Percentiles rank a stretch among this genome's conserved stretches.
These are phyloP conservation scores for Penicillium crustosum DNA, from an alignment of 2,329 filamentous ascomycete species.

Conservation along the genomic window DNA sequence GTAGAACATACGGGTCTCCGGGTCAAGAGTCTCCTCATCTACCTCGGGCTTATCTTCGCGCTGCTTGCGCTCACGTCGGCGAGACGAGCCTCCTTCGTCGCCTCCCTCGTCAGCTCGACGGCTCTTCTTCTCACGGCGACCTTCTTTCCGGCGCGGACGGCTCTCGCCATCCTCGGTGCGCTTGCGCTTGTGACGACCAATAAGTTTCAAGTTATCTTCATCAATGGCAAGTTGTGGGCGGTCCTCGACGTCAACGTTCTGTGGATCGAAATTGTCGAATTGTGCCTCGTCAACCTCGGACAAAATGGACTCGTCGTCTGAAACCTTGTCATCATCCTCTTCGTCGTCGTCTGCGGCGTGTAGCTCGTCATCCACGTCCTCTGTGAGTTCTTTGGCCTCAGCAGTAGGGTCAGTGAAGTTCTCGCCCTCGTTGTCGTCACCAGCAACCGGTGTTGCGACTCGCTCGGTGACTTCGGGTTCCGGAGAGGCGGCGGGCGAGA, in stretches of 20 bases:
- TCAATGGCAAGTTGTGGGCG: slow-evolving; percentile 60
- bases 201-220: slow-evolving; percentile 60
- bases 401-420: slow-evolving; percentile 13
- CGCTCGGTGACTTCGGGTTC: slow-evolving; percentile 27
- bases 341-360: slow-evolving; percentile 24
- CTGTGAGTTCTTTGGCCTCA: slow-evolving; percentile 22
- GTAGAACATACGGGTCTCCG: slow-evolving; percentile 69
- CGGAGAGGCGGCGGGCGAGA: slow-evolving; percentile 24
- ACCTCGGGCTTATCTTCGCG: slow-evolving; percentile 55
- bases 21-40: slow-evolving; percentile 75
- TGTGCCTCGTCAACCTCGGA: slow-evolving; percentile 66
- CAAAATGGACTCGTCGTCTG: slow-evolving; percentile 62
- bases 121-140: slow-evolving; percentile 61
- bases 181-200: slow-evolving; percentile 65
- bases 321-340: slow-evolving; percentile 46
- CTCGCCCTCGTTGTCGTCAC: slow-evolving; percentile 20
- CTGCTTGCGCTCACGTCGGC: slow-evolving; percentile 53
- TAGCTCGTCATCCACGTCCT: slow-evolving; percentile 19
- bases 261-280: slow-evolving; percentile 64
- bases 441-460: slow-evolving; percentile 30
- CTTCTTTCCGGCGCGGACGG: slow-evolving; percentile 67
- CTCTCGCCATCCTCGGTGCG: slow-evolving; percentile 63
- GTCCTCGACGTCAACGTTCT: slow-evolving; percentile 61
- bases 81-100: slow-evolving; percentile 47
- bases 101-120: slow-evolving; percentile 67